phyloP scores from a whole-genome alignment of 257 asterid genomes.

The Thymus mandschuricus region DNA sequence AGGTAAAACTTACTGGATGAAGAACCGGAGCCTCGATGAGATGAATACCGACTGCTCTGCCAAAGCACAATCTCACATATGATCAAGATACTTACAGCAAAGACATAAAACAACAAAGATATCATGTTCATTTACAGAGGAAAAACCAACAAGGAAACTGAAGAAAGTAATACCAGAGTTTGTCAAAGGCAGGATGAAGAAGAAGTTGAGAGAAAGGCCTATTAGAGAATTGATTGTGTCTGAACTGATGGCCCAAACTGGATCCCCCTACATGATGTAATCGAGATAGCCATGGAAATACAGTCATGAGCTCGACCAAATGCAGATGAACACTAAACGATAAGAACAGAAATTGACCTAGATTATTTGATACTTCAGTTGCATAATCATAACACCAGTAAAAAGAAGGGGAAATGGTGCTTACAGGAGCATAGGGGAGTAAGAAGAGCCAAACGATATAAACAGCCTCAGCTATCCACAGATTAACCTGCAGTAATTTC shows the following conservation, averaged over 20 bases:
- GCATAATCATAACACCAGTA: neutral
- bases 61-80: slow-evolving; percentile 44
- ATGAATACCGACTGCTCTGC: slow-evolving; percentile 96
- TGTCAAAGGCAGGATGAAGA: slow-evolving; percentile 75
- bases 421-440: slow-evolving; percentile 95
- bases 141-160: slow-evolving; percentile 12
- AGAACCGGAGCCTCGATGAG: slow-evolving; percentile 73
- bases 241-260: slow-evolving; percentile 89
- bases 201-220: slow-evolving; percentile 90
- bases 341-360: neutral
- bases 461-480: slow-evolving; percentile 76
- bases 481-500: slow-evolving; percentile 47
- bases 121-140: no score
- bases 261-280: slow-evolving; percentile 80
- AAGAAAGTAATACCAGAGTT: slow-evolving; percentile 59
- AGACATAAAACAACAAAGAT: neutral
- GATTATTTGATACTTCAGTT: no score
- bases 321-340: neutral
- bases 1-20: slow-evolving; percentile 55
- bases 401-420: slow-evolving; percentile 11
- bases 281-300: neutral
- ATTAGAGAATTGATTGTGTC: slow-evolving; percentile 71
- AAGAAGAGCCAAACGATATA: slow-evolving; percentile 89
- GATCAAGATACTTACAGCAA: slow-evolving; percentile 42
- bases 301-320: neutral